Evolutionary conservation across 2,329 filamentous ascomycete species (phyloP).

Genomic region (Tothia fuscella): DNA sequence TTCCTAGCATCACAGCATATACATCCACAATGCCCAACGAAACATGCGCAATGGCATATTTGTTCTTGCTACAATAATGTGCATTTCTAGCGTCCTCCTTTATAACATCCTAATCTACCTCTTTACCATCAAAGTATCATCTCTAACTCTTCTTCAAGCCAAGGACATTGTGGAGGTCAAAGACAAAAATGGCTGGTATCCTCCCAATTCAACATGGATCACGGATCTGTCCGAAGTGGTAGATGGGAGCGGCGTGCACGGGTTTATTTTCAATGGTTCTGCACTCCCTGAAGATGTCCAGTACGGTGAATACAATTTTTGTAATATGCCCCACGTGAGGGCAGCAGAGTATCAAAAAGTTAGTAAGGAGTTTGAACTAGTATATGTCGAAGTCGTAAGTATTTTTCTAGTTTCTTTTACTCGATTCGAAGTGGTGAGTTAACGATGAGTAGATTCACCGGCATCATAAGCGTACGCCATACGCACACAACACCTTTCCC

Average conservation of each 20-base stretch:
- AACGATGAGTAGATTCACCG: constrained; percentile 57
- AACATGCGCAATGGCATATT: not conserved
- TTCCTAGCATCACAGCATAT: too few species aligned
- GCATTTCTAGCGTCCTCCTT: not conserved
- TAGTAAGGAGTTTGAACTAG: constrained; percentile 46
- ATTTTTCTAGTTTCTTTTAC: constrained; percentile 18
- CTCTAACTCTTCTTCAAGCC: too few species aligned
- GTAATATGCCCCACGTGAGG: constrained; percentile 81
- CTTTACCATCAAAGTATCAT: too few species aligned
- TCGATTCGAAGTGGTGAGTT: constrained; percentile 4
- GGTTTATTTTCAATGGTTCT: constrained; percentile 63
- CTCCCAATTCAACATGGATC: constrained; percentile 32
- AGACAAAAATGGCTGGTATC: constrained; percentile 19
- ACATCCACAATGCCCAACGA: not conserved
- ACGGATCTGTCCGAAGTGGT: constrained; percentile 51
- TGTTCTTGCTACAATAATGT: not conserved
- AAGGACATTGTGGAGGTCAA: too few species aligned
- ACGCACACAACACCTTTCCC: constrained; percentile 65
- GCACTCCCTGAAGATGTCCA: constrained; percentile 37
- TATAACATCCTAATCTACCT: constrained; percentile 5
- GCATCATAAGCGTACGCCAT: constrained; percentile 76
- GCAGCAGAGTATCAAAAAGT: constrained; percentile 49
- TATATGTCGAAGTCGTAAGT: constrained; percentile 62
- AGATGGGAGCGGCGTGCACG: constrained; percentile 51
- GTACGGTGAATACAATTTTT: constrained; percentile 65